phyloP scores from a whole-genome alignment of 148 eudicot genomes.

The Rhododendron kiyosumense region DNA sequence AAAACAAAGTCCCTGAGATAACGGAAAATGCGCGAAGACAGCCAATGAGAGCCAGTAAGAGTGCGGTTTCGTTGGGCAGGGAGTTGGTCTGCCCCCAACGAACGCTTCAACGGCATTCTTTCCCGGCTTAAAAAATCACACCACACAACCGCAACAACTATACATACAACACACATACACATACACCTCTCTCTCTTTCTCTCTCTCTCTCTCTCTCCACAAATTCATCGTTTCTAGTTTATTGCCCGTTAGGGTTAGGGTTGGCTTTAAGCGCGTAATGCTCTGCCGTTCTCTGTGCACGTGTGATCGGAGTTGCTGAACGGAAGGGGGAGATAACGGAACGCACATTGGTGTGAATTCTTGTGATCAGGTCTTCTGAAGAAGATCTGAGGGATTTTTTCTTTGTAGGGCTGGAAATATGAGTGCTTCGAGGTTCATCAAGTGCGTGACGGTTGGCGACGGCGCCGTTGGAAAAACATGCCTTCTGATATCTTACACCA shows the following conservation, averaged over 20 bases:
- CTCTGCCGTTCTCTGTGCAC: background rate
- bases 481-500: constrained; percentile 88
- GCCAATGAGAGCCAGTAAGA: background rate
- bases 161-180: background rate
- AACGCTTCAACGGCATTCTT: constrained; percentile 39
- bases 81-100: constrained; percentile 1
- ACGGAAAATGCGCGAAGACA: background rate
- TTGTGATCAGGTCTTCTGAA: constrained; percentile 33
- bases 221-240: background rate
- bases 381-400: constrained; percentile 34
- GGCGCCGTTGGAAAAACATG: constrained; percentile 96
- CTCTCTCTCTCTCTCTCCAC: constrained; percentile 34
- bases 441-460: constrained; percentile 91
- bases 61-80: background rate
- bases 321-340: background rate
- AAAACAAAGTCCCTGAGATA: background rate
- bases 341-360: background rate
- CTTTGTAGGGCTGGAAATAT: constrained; percentile 23
- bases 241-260: constrained; percentile 13
- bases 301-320: constrained; percentile 5
- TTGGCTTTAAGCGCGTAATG: background rate
- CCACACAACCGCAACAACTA: background rate
- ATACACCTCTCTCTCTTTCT: background rate
- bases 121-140: constrained; percentile 28
- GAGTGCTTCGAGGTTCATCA: constrained; percentile 94